Evolutionary conservation across 352 stramenopile genomes (phyloP).

Genomic region (Globisporangium spinosum): DNA sequence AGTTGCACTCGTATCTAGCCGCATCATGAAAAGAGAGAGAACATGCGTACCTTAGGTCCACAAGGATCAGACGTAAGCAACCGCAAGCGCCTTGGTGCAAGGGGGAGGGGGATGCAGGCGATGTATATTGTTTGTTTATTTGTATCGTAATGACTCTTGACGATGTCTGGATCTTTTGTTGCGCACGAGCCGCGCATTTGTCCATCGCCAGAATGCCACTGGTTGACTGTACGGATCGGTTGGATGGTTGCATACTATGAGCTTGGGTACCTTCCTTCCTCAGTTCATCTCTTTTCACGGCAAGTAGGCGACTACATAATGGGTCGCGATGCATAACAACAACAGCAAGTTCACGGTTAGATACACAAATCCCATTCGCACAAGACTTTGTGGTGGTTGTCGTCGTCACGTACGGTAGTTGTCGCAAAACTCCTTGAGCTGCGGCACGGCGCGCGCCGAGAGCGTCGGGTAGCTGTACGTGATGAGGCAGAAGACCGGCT

Average conservation of each 20-base stretch:
- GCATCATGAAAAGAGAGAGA: not conserved
- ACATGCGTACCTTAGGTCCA: not conserved
- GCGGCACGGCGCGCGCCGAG: conserved; percentile 66
- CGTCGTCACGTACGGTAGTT: conserved; percentile 30
- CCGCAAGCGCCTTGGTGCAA: not conserved
- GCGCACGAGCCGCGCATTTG: not conserved
- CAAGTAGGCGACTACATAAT: conserved; percentile 10
- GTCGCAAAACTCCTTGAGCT: conserved; percentile 79
- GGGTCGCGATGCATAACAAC: not conserved
- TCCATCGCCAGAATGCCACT: not conserved
- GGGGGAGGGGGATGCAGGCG: not conserved
- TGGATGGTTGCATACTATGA: not conserved
- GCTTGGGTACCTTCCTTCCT: not conserved
- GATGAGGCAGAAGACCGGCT: conserved; percentile 65
- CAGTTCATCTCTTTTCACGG: conserved; percentile 4
- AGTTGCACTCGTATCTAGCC: not conserved
- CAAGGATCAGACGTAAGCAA: not conserved
- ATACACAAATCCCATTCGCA: not conserved
- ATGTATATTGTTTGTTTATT: not conserved
- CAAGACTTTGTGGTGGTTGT: not conserved
- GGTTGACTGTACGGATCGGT: not conserved
- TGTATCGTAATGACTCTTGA: not conserved
- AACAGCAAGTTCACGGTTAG: not conserved
- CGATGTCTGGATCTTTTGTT: not conserved
- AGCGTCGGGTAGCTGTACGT: conserved; percentile 81